These are phyloP conservation scores for Aschersonia sp. DNA, from an alignment of 2,329 filamentous ascomycete species.

Conservation along the genomic window DNA sequence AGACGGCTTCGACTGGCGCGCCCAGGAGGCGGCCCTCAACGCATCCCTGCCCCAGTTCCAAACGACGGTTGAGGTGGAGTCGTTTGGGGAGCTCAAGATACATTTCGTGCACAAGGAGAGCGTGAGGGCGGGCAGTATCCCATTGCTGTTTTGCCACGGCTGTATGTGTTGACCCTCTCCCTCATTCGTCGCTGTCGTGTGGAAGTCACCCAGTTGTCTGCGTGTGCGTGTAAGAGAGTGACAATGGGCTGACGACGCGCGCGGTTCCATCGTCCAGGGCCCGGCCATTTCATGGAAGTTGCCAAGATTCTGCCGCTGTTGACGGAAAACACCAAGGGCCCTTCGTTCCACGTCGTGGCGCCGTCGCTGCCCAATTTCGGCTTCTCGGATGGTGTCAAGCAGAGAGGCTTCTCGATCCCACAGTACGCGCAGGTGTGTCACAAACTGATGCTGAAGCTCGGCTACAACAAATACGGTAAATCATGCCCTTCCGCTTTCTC, in stretches of 20 bases:
- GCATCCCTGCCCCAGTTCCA: slow-evolving; percentile 38
- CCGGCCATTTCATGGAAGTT: slow-evolving; percentile 55
- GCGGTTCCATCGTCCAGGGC: slow-evolving; percentile 25
- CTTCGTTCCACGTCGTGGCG: slow-evolving; percentile 40
- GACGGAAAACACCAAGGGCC: slow-evolving; percentile 14
- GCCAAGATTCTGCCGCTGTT: slow-evolving; percentile 42
- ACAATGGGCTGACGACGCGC: neutral
- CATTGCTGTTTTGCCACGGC: slow-evolving; percentile 37
- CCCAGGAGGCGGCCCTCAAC: slow-evolving; percentile 43
- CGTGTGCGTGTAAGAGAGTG: no score
- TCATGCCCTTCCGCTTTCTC: neutral
- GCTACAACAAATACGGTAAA: slow-evolving; percentile 28
- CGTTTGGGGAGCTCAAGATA: slow-evolving; percentile 42
- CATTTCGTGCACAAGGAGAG: slow-evolving; percentile 50
- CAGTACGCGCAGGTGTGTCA: slow-evolving; percentile 41
- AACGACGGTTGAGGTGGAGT: slow-evolving; percentile 34
- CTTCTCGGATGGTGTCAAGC: slow-evolving; percentile 15
- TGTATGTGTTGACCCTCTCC: slow-evolving; percentile 4
- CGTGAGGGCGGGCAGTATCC: slow-evolving; percentile 36
- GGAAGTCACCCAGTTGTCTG: no score
- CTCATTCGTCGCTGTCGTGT: no score
- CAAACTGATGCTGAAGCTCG: slow-evolving; percentile 53
- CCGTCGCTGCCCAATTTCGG: slow-evolving; percentile 42
- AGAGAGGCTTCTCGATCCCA: slow-evolving; percentile 15
- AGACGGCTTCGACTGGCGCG: slow-evolving; percentile 46